These are phyloP conservation scores for Aristolochia contorta DNA, from an alignment of 164 flowering plant genomes.

Conservation along the genomic window DNA sequence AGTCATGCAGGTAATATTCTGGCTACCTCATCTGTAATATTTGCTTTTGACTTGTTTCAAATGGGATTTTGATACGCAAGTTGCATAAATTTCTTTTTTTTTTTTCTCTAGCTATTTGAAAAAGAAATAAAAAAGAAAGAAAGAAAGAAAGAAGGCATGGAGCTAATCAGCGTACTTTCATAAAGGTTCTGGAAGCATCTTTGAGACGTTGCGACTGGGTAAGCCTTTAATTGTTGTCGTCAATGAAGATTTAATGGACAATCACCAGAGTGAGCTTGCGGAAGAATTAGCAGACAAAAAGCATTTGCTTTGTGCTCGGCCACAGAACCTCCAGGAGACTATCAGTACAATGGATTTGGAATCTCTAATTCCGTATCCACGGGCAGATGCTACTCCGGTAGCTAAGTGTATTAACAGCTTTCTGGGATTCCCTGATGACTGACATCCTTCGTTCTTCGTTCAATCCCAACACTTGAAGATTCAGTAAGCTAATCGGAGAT, in stretches of 20 bases:
- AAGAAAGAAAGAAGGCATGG: not conserved
- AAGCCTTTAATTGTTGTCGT: slow-evolving; percentile 92
- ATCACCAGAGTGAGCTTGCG: slow-evolving; percentile 91
- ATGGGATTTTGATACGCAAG: not conserved
- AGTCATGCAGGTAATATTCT: slow-evolving; percentile 69
- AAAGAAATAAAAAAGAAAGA: no score
- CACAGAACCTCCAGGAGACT: slow-evolving; percentile 56
- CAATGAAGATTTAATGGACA: slow-evolving; percentile 97
- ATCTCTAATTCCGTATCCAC: slow-evolving; percentile 57
- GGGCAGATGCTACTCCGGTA: slow-evolving; percentile 73
- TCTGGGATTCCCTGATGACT: slow-evolving; percentile 71
- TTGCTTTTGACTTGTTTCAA: no score
- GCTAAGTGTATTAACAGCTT: slow-evolving; percentile 64
- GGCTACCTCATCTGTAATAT: no score
- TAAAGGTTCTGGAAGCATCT: slow-evolving; percentile 96
- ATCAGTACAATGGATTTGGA: slow-evolving; percentile 47
- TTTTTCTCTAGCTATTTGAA: not conserved
- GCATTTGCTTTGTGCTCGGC: slow-evolving; percentile 74
- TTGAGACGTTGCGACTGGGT: slow-evolving; percentile 64
- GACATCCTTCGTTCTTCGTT: slow-evolving; percentile 10
- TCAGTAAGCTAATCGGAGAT: no score
- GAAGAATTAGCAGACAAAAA: slow-evolving; percentile 91
- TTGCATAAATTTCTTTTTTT: not conserved
- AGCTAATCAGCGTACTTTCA: not conserved
- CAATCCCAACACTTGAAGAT: not conserved